Conservation (phyloP, 192 early-diverging fungal genomes). For the Coemansia erecta region DNA sequence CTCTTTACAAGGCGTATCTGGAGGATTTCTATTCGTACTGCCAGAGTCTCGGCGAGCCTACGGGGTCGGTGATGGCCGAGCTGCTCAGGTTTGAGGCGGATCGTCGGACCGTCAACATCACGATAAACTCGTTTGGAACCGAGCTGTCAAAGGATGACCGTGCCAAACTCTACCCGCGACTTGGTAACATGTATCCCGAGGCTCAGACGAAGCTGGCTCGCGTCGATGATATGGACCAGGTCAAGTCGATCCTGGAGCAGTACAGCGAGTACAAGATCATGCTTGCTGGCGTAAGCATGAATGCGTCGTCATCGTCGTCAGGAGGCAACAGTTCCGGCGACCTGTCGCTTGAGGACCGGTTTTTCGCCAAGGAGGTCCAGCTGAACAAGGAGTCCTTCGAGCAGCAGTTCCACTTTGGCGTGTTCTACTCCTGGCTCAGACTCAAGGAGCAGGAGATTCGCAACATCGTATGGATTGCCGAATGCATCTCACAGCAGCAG, state of each 20-base stretch:
- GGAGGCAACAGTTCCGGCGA: conserved; percentile 39
- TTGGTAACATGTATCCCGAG: conserved; percentile 92
- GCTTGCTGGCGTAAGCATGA: conserved; percentile 65
- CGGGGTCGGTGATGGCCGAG: conserved; percentile 90
- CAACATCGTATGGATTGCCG: conserved; percentile 98
- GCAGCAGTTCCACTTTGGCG: conserved; percentile 95
- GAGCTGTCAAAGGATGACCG: conserved; percentile 97
- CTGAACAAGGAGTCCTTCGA: conserved; percentile 91
- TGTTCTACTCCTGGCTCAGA: conserved; percentile 94
- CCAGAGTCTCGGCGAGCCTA: conserved; percentile 73
- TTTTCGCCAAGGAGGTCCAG: conserved; percentile 93
- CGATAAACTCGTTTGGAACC: conserved; percentile 98
- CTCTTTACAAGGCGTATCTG: conserved; percentile 96
- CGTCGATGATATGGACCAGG: conserved; percentile 94
- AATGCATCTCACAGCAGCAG: conserved; percentile 98
- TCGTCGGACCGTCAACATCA: conserved; percentile 96
- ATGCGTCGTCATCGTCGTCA: conserved; percentile 14
- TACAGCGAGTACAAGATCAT: conserved; percentile 87
- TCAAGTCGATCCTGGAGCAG: conserved; percentile 78
- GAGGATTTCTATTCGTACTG: conserved; percentile 97
- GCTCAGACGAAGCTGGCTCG: conserved; percentile 77
- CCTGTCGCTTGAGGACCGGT: conserved; percentile 86
- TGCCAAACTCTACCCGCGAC: conserved; percentile 86
- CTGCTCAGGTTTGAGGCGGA: conserved; percentile 98
- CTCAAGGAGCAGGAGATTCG: conserved; percentile 98